Conservation (phyloP, 768 basidiomycete genomes). For the Hirschioporus abietinus region DNA sequence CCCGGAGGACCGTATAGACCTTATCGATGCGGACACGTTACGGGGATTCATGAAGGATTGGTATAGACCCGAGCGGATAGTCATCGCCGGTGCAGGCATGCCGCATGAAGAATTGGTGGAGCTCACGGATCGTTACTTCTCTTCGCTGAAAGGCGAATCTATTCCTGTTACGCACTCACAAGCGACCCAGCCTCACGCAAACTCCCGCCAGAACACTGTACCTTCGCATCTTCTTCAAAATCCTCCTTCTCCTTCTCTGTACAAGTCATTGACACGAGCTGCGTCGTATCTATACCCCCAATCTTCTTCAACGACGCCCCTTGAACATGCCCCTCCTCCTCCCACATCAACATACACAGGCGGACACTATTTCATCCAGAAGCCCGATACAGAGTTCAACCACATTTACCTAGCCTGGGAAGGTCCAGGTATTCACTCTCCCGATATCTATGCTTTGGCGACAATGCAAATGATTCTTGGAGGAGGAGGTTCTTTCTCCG, state of each 20-base stretch:
- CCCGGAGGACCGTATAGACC: conserved; percentile 73
- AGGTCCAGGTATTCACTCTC: conserved; percentile 84
- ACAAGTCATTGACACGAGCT: conserved; percentile 69
- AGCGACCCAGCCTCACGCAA: conserved; percentile 14
- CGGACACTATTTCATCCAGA: conserved; percentile 67
- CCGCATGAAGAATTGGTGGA: conserved; percentile 85
- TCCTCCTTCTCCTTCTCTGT: conserved; percentile 44
- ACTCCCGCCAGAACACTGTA: conserved; percentile 28
- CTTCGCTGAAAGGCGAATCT: conserved; percentile 43
- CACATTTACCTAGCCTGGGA: conserved; percentile 94
- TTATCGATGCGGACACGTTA: conserved; percentile 58
- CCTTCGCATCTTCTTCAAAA: conserved; percentile 53
- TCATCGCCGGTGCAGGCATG: conserved; percentile 92
- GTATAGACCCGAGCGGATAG: conserved; percentile 94
- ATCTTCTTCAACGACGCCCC: conserved; percentile 15
- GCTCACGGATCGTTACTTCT: conserved; percentile 79
- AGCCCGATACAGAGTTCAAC: conserved; percentile 67
- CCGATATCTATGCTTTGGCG: conserved; percentile 89
- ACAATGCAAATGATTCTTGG: conserved; percentile 94
- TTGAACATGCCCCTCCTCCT: conserved; percentile 20
- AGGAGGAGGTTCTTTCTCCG: conserved; percentile 95
- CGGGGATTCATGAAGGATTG: conserved; percentile 65
- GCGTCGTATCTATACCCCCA: conserved; percentile 65
- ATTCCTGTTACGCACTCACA: conserved; percentile 22
- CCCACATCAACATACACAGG: conserved; percentile 70